These are phyloP conservation scores for Domatiomyces globalis DNA, from an alignment of 2,329 filamentous ascomycete genomes.

Conservation along the genomic window DNA sequence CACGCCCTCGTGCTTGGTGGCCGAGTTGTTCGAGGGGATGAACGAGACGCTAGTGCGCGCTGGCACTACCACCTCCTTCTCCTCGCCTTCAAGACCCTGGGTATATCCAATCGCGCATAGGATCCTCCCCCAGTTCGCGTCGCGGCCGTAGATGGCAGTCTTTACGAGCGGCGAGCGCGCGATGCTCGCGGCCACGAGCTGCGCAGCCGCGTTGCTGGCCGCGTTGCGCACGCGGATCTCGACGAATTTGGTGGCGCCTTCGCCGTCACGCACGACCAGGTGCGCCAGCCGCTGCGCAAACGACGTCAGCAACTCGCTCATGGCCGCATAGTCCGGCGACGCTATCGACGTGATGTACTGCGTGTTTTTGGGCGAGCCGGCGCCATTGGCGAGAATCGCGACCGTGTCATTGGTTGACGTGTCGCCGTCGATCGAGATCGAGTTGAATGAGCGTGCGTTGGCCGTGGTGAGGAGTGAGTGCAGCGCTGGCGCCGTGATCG, in stretches of 20 bases:
- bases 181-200: slow-evolving; percentile 72
- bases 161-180: slow-evolving; percentile 88
- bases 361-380: slow-evolving; percentile 47
- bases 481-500: slow-evolving; percentile 55
- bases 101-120: slow-evolving; percentile 81
- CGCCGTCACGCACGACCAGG: slow-evolving; percentile 87
- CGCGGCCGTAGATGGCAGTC: slow-evolving; percentile 89
- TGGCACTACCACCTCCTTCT: slow-evolving; percentile 37
- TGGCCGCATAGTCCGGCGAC: slow-evolving; percentile 49
- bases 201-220: slow-evolving; percentile 53
- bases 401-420: slow-evolving; percentile 96
- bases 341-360: slow-evolving; percentile 27
- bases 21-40: slow-evolving; percentile 43
- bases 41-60: slow-evolving; percentile 47
- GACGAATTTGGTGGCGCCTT: slow-evolving; percentile 96
- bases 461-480: slow-evolving; percentile 57
- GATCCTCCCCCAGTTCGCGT: slow-evolving; percentile 97
- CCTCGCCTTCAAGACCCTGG: slow-evolving; percentile 15
- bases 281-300: slow-evolving; percentile 79
- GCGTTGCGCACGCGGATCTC: slow-evolving; percentile 73
- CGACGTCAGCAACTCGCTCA: slow-evolving; percentile 55
- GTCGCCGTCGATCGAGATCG: slow-evolving; percentile 92
- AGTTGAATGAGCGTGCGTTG: slow-evolving; percentile 80
- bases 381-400: slow-evolving; percentile 87
- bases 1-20: slow-evolving; percentile 23